phyloP scores from a whole-genome alignment of 306 rosid genomes.

The Prunus mume region DNA sequence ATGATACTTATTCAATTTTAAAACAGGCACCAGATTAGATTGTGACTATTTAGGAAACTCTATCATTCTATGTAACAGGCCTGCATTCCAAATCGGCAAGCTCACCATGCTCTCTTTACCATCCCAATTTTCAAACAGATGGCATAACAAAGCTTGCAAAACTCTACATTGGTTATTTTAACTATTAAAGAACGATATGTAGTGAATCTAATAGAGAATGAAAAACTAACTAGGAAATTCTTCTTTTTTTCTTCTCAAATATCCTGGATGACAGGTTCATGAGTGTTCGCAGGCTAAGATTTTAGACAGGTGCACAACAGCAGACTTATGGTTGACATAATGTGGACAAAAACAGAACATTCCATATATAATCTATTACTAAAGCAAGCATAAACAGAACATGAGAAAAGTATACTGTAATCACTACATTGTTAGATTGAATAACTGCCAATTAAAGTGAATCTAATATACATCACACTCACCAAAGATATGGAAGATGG shows the following conservation, averaged over 20 bases:
- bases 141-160: neutral
- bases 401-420: neutral
- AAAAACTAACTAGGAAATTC: too few species aligned
- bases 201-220: neutral
- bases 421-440: neutral
- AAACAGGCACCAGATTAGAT: neutral
- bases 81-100: neutral
- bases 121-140: neutral
- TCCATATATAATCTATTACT: neutral
- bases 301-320: neutral
- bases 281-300: neutral
- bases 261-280: conserved; percentile 4
- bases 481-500: conserved; percentile 89
- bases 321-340: conserved; percentile 16
- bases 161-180: neutral
- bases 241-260: neutral
- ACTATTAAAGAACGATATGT: neutral
- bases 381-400: neutral
- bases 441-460: conserved; percentile 17
- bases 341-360: conserved; percentile 2
- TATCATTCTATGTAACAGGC: neutral
- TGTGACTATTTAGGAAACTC: neutral
- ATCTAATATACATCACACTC: conserved; percentile 34
- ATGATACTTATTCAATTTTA: neutral
- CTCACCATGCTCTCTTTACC: neutral